Base-by-base conservation (phyloP, 495 filamentous ascomycete genomes). In the Penicillium odoratum region DNA sequence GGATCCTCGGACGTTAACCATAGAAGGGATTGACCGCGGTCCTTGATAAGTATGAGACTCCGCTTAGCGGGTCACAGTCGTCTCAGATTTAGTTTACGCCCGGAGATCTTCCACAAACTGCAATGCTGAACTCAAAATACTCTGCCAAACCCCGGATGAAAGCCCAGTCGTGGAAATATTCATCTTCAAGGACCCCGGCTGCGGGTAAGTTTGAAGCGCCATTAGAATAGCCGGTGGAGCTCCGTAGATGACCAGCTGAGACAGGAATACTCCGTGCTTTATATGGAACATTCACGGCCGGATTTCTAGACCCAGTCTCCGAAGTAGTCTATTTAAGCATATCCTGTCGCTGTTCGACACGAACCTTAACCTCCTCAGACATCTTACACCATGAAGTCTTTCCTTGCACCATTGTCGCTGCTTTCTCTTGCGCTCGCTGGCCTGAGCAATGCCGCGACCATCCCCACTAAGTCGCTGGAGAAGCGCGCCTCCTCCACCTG, bases 401-500 rank as follows among this genome's bases (percentile, higher is more conserved):
- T 65, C 44, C 30, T 59, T 56, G 53, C 62, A 28, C 57, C 67
- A 53, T 55, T 76, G 21, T 57, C 66, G 3, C 31, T 68, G 40
- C 26, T 68, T 28, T 51, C 63, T 21, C 55, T 68, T 31, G 58
- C 61, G 21, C 60, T 81, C 30, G 63, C 69, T 38, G 65, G 71
- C 16, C 47, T 74, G 29, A 68, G 70, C 55, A 64, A 64, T 8
- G 74, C 76, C 30, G 65, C 72, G 10, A 43, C 58, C 46, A 47
- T 69, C 48, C 73, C 78, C 3, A 77, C 74, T 11, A 69, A 63
- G 45, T 68, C 74, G 21, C 56, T 81, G 47, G 59, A 69, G 46
- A 43, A 49, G 38, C 74, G 76, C 48, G 69, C 79, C 21, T 68
- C 71, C 13, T 72, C 78, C 42, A 73, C 77, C 62, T 84, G 82